phyloP scores from a whole-genome alignment of 2,329 filamentous ascomycete genomes.

The Colletotrichum musae region DNA sequence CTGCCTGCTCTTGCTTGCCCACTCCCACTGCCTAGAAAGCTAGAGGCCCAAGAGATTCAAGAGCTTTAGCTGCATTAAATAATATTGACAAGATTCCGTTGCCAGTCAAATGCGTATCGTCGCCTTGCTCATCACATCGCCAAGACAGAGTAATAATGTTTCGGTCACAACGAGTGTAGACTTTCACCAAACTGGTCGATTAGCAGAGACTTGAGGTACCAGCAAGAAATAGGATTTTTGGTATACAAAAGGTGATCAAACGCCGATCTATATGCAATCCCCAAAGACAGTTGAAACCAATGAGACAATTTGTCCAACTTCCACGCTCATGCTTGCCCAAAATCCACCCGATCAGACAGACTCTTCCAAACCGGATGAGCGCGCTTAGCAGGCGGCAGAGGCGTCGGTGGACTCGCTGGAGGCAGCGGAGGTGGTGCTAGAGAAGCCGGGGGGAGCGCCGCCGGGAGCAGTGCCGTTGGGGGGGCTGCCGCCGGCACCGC shows the following conservation, averaged over 20 bases:
- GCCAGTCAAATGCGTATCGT: too few relatives aligned
- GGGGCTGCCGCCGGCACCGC: conserved; percentile 37
- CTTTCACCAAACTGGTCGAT: too few relatives aligned
- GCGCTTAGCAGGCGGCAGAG: neutral
- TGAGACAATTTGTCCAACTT: neutral
- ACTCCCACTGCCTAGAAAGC: conserved; percentile 38
- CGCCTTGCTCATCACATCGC: too few relatives aligned
- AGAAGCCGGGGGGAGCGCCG: conserved; percentile 9
- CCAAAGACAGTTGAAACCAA: neutral
- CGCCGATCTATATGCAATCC: conserved; percentile 17
- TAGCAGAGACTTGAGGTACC: neutral
- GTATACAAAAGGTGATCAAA: conserved; percentile 1
- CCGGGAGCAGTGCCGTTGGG: conserved; percentile 34
- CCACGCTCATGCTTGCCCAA: conserved; percentile 17
- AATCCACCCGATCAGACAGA: neutral
- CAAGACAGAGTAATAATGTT: too few relatives aligned
- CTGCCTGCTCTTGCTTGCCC: conserved; percentile 45
- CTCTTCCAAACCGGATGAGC: neutral
- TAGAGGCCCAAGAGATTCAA: neutral
- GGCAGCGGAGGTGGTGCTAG: neutral
- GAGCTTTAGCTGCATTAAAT: too few relatives aligned
- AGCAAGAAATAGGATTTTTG: conserved; percentile 2
- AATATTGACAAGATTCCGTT: too few relatives aligned
- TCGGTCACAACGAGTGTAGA: too few relatives aligned
- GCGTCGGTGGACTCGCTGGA: neutral